Evolutionary conservation across 306 rosid species (phyloP).

Genomic region (Pyrus bretschneideri): DNA sequence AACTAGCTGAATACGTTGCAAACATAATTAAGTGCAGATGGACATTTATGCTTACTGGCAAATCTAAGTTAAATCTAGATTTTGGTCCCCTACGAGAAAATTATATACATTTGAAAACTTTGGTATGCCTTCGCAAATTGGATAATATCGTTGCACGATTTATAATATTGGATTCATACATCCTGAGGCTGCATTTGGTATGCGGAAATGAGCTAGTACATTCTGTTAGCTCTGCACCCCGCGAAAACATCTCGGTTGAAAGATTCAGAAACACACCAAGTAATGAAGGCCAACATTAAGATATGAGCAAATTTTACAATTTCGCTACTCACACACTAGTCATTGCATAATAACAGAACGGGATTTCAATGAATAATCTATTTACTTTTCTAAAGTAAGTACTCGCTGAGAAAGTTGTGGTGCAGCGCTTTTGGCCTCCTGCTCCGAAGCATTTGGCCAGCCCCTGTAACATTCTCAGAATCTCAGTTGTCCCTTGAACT

Average conservation of each 20-base stretch:
- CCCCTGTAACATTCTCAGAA: conserved; percentile 77
- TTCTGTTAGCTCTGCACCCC: no score
- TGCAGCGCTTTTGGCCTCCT: conserved; percentile 21
- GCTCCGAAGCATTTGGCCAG: conserved; percentile 67
- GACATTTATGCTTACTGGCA: neutral
- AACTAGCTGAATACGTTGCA: neutral
- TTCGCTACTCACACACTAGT: neutral
- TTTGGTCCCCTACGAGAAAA: neutral
- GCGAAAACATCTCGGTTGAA: neutral
- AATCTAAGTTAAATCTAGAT: neutral
- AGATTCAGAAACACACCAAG: neutral
- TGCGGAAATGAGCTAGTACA: no score
- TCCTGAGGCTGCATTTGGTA: no score
- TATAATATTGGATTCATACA: no score
- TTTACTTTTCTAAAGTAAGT: conserved; percentile 17
- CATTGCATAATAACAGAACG: no score
- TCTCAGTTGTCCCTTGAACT: conserved; percentile 53
- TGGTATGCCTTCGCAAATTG: no score
- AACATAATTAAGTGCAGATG: neutral
- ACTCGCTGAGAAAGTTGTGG: conserved; percentile 23
- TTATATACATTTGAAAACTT: no score
- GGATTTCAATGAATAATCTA: conserved; percentile 14
- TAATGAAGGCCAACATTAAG: neutral
- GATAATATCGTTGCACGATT: no score
- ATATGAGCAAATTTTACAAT: neutral